Base-by-base conservation (phyloP, 495 filamentous ascomycete species). In the Podospora pseudocomata region DNA sequence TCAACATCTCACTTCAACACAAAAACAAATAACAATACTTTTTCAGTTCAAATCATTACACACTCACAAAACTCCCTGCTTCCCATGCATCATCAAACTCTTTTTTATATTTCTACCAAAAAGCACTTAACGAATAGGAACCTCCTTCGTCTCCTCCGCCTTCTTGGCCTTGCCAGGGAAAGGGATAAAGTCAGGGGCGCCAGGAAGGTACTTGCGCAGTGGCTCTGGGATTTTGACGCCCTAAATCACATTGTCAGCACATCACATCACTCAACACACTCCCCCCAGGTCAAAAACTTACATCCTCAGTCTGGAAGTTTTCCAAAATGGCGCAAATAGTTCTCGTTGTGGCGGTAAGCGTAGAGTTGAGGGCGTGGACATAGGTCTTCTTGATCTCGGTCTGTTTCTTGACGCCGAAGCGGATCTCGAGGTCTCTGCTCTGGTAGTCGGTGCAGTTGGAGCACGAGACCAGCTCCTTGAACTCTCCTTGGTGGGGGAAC, bases 381-480 rank as follows among this genome's bases (percentile, higher is more conserved):
- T 98, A 99, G 66, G 90, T 89, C 85, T 97, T 99, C 79, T 88
- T 92, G 54, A 75, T 59, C 44, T 78, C 76, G 11, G 76, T 78
- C 67, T 78, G 76, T 71, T 78, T 78, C 73, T 77, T 94, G 63
- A 73, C 67, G 34, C 76, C 76, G 57, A 77, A 78, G 16, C 76
- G 72, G 55, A 97, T 96, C 77, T 96, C 92, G 9, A 97, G 83
- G 64, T 90, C 92, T 60, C 94, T 83, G 39, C 91, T 89, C 81
- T 97, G 94, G 83, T 97, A 97, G 77, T 97, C 94, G 0, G 92
- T 95, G 83, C 94, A 97, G 80, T 97, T 97, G 30, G 90, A 93
- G 84, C 92, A 96, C 27, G 92, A 96, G 55, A 99, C 94, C 16
- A 97, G 85, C 78, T 97, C 93, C 80, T 98, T 99, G 86, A 97